Conservation (phyloP, 2,329 filamentous ascomycete species). For the Fusarium sp. region DNA sequence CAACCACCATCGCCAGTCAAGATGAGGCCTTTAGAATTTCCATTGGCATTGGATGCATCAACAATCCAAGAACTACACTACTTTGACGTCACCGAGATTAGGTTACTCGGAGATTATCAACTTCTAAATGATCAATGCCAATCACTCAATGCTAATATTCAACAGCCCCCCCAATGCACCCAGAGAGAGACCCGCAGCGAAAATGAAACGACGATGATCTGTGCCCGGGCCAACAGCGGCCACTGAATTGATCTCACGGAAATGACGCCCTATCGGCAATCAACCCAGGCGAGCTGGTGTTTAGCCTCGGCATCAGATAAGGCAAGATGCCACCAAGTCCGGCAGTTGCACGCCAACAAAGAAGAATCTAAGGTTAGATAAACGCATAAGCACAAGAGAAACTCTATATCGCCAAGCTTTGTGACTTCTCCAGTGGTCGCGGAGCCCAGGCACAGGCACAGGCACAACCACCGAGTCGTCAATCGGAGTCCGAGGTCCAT, state of each 20-base stretch:
- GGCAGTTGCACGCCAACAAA: not conserved
- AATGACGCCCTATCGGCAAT: not conserved
- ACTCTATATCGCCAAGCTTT: slow-evolving; percentile 30
- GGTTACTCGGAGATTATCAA: too few species aligned
- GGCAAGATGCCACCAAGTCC: not conserved
- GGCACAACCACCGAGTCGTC: slow-evolving; percentile 4
- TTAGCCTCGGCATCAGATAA: not conserved
- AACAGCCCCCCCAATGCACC: not conserved
- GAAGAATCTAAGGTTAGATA: not conserved
- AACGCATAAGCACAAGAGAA: not conserved
- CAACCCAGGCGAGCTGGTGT: not conserved
- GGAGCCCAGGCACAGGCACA: too few species aligned
- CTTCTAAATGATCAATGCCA: too few species aligned
- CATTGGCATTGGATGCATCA: too few species aligned
- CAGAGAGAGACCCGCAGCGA: not conserved
- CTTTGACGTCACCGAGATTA: too few species aligned
- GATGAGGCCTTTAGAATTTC: too few species aligned
- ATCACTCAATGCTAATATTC: too few species aligned
- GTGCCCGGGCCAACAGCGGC: too few species aligned
- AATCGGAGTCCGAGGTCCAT: slow-evolving; percentile 15
- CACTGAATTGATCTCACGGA: not conserved
- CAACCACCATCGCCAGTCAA: too few species aligned
- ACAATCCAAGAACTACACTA: too few species aligned
- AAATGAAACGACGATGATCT: slow-evolving; percentile 1
- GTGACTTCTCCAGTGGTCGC: too few species aligned